Base-by-base conservation (phyloP, 345 rosid genomes). In the Balakata baccata region DNA sequence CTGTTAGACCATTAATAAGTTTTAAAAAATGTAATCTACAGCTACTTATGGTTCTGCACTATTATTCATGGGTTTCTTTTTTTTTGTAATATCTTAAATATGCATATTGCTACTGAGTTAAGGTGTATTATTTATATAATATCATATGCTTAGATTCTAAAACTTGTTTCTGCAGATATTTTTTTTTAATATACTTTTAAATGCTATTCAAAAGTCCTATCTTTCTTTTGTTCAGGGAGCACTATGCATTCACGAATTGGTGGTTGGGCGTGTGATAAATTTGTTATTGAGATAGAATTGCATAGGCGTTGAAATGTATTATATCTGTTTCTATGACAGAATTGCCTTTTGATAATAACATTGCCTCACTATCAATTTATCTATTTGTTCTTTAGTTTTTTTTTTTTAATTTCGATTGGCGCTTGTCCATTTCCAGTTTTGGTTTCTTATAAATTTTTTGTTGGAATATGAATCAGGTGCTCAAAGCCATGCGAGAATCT, bases 401-500 rank as follows among this genome's bases (percentile, higher is more conserved):
- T 29, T 29, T 29, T 29, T 29, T 29, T n/a, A n/a, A 29, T 29
- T n/a, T n/a, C n/a, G n/a, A n/a, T n/a, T n/a, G n/a, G n/a, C n/a
- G n/a, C 34, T 29, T 43, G 47, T 43, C 7, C 7, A 10, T 51
- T 47, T 16, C 62, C 38, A 50, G 58, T 12, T 73, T 60, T 38
- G 29, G n/a, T 71, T 72, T 52, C 54, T 72, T 29, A 56, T 12
- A 41, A 64, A 59, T 57, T 60, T 41, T 72, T 41, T 37, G 53
- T 80, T 79, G 70, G 53, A 68, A 70, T 56, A 50, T 75, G 73
- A 77, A 79, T 64, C 84, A 95, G 98, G 98, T 95, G 74, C 98
- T 95, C 20, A 91, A 83, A 84, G 97, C 98, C 14, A 89, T 89
- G 99, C 80, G 79, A 74, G 92, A 87, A 65, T 95, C 98, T 51